phyloP scores from a whole-genome alignment of 2,329 filamentous ascomycete species.

The Pseudocercospora fuligena region DNA sequence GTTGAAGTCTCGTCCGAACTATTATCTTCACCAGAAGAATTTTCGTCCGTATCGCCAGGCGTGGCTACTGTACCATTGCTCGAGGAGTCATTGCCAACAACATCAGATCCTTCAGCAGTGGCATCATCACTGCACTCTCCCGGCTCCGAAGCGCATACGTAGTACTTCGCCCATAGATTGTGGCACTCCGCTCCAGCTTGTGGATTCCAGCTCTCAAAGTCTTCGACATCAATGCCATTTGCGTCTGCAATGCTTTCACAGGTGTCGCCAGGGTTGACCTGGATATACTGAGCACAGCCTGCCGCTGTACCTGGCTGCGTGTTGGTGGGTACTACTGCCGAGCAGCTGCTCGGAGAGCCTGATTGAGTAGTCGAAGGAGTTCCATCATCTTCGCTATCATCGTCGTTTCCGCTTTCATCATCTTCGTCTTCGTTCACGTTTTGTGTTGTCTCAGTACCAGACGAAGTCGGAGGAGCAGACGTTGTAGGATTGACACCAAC shows the following conservation, averaged over 20 bases:
- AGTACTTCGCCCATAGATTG: conserved; percentile 10
- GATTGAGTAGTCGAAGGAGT: neutral
- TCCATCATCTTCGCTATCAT: neutral
- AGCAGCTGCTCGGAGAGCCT: neutral
- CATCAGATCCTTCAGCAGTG: too few relatives aligned
- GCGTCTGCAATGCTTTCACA: conserved; percentile 4
- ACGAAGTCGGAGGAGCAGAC: neutral
- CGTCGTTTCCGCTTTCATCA: neutral
- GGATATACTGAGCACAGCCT: neutral
- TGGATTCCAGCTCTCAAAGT: conserved; percentile 2
- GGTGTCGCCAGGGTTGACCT: neutral
- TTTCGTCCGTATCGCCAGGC: neutral
- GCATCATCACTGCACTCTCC: neutral
- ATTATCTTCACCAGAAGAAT: neutral
- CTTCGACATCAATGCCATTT: neutral
- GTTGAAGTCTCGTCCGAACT: neutral
- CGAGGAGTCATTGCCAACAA: too few relatives aligned
- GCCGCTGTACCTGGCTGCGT: conserved; percentile 3
- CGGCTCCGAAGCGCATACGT: neutral
- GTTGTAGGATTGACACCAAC: neutral
- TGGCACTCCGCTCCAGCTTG: conserved; percentile 4
- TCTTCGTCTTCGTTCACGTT: neutral
- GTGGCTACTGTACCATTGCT: neutral
- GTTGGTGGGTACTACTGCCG: neutral
- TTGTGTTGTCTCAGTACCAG: neutral